These are phyloP conservation scores for Cryptococcus amylolentus DNA, from an alignment of 1,284 basidiomycete genomes.

Conservation along the genomic window DNA sequence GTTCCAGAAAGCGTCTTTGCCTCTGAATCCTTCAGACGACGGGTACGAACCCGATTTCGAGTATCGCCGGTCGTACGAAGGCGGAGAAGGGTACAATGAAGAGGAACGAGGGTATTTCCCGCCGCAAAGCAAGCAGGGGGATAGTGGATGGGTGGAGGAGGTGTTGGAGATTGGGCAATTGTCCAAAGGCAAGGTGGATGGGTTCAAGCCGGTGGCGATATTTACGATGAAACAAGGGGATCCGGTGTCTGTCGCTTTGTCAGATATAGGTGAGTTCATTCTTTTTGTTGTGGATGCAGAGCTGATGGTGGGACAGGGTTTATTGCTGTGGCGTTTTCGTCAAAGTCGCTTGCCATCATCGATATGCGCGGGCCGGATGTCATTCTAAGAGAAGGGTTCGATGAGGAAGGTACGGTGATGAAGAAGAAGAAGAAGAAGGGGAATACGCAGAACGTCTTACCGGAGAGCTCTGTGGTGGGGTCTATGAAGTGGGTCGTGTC, in stretches of 20 bases:
- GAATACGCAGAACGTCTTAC: conserved; percentile 42
- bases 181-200: conserved; percentile 52
- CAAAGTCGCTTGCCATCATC: conserved; percentile 61
- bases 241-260: conserved; percentile 59
- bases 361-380: conserved; percentile 70
- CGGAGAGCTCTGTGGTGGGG: conserved; percentile 50
- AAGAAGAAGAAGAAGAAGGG: conserved; percentile 49
- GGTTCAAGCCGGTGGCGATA: conserved; percentile 63
- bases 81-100: conserved; percentile 17
- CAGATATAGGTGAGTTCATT: conserved; percentile 61
- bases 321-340: conserved; percentile 63
- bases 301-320: conserved; percentile 57
- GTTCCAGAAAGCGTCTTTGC: conserved; percentile 30
- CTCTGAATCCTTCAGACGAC: neutral
- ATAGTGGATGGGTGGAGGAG: conserved; percentile 39
- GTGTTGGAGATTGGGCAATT: conserved; percentile 42
- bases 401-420: conserved; percentile 40
- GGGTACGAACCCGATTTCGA: conserved; percentile 26
- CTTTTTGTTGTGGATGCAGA: neutral
- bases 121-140: neutral
- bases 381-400: conserved; percentile 54
- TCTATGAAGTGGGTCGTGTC: conserved; percentile 66
- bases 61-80: conserved; percentile 21
- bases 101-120: conserved; percentile 33
- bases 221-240: conserved; percentile 56